A percentile compares a stretch with the other conserved stretches of the same genome.
phyloP scores from a whole-genome alignment of 2,329 filamentous ascomycete genomes.

The Botrytis byssoidea region DNA sequence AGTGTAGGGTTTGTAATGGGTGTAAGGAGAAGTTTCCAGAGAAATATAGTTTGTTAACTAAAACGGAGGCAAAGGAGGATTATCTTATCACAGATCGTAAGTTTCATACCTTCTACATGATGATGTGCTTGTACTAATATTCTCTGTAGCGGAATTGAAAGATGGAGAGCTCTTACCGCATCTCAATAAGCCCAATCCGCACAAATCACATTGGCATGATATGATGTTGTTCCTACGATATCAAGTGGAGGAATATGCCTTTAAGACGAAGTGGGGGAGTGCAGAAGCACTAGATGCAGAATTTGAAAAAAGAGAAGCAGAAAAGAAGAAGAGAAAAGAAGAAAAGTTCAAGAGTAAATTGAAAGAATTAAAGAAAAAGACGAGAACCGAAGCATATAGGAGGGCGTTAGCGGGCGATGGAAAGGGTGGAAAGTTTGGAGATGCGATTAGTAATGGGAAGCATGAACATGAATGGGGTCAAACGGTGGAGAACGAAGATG shows the following conservation, averaged over 20 bases:
- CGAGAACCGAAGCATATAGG: slow-evolving; percentile 84
- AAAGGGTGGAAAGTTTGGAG: slow-evolving; percentile 64
- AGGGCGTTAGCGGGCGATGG: slow-evolving; percentile 59
- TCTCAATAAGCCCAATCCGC: slow-evolving; percentile 85
- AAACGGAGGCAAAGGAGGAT: slow-evolving; percentile 93
- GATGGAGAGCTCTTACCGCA: slow-evolving; percentile 85
- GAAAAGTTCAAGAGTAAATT: slow-evolving; percentile 89
- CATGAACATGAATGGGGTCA: slow-evolving; percentile 90
- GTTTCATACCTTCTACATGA: slow-evolving; percentile 39
- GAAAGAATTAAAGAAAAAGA: slow-evolving; percentile 87
- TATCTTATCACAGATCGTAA: slow-evolving; percentile 89
- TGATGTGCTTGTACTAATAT: slow-evolving; percentile 10
- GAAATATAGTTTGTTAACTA: slow-evolving; percentile 92
- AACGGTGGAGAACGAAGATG: slow-evolving; percentile 65
- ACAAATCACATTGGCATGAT: slow-evolving; percentile 94
- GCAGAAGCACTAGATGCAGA: slow-evolving; percentile 82
- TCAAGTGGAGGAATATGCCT: slow-evolving; percentile 92
- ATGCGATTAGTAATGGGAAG: slow-evolving; percentile 65
- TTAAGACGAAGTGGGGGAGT: slow-evolving; percentile 87
- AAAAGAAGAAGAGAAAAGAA: slow-evolving; percentile 84
- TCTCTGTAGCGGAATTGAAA: slow-evolving; percentile 73
- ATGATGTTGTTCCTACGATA: slow-evolving; percentile 97
- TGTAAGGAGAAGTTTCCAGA: slow-evolving; percentile 92
- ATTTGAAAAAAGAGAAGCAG: slow-evolving; percentile 73
- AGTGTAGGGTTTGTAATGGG: slow-evolving; percentile 68